phyloP scores from a whole-genome alignment of 179 eudicot genomes.

The Silene noctiflora region DNA sequence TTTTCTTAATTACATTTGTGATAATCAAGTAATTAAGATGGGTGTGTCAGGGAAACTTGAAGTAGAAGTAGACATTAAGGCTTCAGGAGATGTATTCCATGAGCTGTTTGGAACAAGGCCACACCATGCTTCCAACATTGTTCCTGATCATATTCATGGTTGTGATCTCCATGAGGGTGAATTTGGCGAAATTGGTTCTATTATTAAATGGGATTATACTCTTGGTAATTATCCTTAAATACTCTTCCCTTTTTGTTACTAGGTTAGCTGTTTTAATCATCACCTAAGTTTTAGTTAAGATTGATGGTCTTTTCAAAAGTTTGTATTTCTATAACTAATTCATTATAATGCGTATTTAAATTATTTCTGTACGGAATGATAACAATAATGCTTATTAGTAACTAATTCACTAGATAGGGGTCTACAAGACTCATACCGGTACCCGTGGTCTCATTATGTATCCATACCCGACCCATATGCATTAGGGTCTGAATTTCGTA shows the following conservation, averaged over 20 bases:
- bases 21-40: conserved; percentile 10
- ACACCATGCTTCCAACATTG: background rate
- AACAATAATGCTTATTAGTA: too few relatives aligned
- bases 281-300: too few relatives aligned
- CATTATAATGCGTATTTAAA: too few relatives aligned
- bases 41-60: conserved; percentile 1
- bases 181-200: conserved; percentile 9
- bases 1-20: too few relatives aligned
- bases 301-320: background rate
- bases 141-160: conserved; percentile 5
- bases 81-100: conserved; percentile 14
- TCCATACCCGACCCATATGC: too few relatives aligned
- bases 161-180: conserved; percentile 18
- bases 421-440: too few relatives aligned
- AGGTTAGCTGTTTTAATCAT: background rate
- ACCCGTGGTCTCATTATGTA: too few relatives aligned
- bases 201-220: conserved; percentile 12
- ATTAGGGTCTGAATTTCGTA: too few relatives aligned
- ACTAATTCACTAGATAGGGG: too few relatives aligned
- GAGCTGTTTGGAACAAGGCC: background rate
- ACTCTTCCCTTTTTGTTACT: background rate
- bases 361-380: too few relatives aligned
- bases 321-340: background rate
- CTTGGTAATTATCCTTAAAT: background rate
- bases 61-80: background rate